Evolutionary conservation across 2,329 filamentous ascomycete genomes (phyloP).

Genomic region (Parafenestella ontariensis): DNA sequence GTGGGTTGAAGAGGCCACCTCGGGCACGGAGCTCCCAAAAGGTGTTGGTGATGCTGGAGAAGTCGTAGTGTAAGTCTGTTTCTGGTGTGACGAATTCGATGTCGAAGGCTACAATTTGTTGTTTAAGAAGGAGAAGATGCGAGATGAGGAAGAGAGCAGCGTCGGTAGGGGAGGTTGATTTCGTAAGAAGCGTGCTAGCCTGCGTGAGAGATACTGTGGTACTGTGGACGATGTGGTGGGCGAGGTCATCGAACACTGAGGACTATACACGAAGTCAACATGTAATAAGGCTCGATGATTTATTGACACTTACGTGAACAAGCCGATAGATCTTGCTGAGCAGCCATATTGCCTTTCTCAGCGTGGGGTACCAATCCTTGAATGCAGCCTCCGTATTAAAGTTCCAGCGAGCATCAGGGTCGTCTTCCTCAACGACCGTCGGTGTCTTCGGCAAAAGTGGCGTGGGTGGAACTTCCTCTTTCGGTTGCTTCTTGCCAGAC

Average conservation of each 20-base stretch:
- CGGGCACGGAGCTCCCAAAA: conserved; percentile 72
- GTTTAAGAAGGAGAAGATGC: conserved; percentile 92
- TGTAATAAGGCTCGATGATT: background rate
- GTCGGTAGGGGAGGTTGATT: conserved; percentile 71
- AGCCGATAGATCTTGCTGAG: conserved; percentile 73
- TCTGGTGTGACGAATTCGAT: conserved; percentile 78
- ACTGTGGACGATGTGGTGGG: conserved; percentile 85
- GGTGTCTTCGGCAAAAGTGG: conserved; percentile 57
- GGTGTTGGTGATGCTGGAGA: conserved; percentile 69
- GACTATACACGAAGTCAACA: conserved; percentile 53
- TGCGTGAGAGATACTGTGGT: conserved; percentile 83
- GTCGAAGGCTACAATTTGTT: conserved; percentile 94
- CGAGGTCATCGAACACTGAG: conserved; percentile 73
- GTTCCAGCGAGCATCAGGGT: conserved; percentile 58
- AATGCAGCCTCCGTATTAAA: conserved; percentile 65
- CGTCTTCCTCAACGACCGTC: conserved; percentile 60
- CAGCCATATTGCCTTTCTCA: conserved; percentile 72
- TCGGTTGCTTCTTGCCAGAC: conserved; percentile 61
- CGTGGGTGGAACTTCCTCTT: conserved; percentile 43
- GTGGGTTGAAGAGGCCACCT: conserved; percentile 70
- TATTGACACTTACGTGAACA: conserved; percentile 62
- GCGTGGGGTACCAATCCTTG: conserved; percentile 70
- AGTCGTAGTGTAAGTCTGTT: conserved; percentile 65
- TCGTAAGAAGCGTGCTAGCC: conserved; percentile 74
- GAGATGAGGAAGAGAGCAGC: conserved; percentile 92